Conservation (phyloP, 169 alveolate species). For the Toxoplasma gondii region DNA sequence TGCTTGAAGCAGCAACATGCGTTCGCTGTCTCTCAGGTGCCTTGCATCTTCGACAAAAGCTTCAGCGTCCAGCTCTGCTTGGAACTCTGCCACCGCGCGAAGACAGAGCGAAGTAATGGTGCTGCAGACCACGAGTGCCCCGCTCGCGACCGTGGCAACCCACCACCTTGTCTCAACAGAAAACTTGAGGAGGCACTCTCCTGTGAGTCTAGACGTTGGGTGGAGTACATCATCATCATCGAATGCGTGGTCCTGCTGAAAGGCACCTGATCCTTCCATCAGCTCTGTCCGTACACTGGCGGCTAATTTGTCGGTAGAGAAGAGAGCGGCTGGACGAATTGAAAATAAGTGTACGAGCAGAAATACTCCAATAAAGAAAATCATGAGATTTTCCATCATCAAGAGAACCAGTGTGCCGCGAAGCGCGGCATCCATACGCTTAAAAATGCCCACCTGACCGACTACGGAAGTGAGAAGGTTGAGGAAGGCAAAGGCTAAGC, state of each 20-base stretch:
- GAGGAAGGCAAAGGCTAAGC: slow-evolving; percentile 22
- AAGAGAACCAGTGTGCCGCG: slow-evolving; percentile 41
- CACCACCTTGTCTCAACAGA: slow-evolving; percentile 4
- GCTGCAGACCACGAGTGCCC: background rate
- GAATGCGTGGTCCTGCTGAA: background rate
- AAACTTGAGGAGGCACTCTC: background rate
- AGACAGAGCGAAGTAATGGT: background rate
- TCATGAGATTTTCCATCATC: slow-evolving; percentile 40
- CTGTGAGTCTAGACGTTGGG: background rate
- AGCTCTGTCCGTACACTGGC: background rate
- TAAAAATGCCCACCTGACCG: slow-evolving; percentile 30
- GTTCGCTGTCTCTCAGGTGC: slow-evolving; percentile 15
- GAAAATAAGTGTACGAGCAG: background rate
- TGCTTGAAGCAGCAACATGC: slow-evolving; percentile 29
- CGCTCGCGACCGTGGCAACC: background rate
- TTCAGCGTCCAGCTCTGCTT: slow-evolving; percentile 49
- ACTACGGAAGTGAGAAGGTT: slow-evolving; percentile 6
- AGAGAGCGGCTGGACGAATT: background rate
- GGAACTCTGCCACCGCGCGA: slow-evolving; percentile 43
- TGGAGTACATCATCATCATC: background rate
- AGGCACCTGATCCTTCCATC: background rate
- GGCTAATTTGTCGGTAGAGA: background rate
- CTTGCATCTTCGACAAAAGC: slow-evolving; percentile 40
- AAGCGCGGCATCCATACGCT: slow-evolving; percentile 41
- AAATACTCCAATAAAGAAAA: background rate